Conservation (phyloP, 306 rosid species). For the Hippophae gyantsensis region DNA sequence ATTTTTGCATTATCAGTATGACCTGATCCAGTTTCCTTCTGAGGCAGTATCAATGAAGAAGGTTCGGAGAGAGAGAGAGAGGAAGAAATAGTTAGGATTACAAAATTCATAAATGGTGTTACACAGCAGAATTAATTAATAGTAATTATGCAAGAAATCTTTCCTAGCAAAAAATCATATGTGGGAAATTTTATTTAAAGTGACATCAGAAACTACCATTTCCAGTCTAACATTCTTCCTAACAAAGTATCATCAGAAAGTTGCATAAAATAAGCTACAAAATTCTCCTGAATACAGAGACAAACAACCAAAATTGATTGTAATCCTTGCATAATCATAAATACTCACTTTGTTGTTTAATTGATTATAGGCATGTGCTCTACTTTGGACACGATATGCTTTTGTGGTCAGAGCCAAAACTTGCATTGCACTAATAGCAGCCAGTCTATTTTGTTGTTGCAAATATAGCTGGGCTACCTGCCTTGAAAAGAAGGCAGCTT, state of each 20-base stretch:
- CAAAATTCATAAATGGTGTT: slow-evolving; percentile 1
- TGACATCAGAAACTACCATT: not conserved
- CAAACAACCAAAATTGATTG: not conserved
- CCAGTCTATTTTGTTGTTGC: slow-evolving; percentile 84
- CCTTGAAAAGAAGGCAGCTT: slow-evolving; percentile 93
- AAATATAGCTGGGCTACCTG: slow-evolving; percentile 94
- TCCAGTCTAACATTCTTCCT: not conserved
- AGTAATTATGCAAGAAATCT: too few relatives aligned
- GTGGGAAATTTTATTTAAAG: too few relatives aligned
- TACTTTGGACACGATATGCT: slow-evolving; percentile 94
- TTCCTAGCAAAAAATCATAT: too few relatives aligned
- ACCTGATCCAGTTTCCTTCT: slow-evolving; percentile 61
- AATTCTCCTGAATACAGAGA: not conserved
- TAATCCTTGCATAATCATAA: not conserved
- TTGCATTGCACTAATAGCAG: slow-evolving; percentile 99
- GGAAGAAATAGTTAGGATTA: slow-evolving; percentile 7
- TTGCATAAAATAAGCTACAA: not conserved
- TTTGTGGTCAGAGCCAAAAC: slow-evolving; percentile 93
- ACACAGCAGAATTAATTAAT: too few relatives aligned
- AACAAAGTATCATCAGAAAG: not conserved
- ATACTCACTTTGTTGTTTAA: slow-evolving; percentile 49
- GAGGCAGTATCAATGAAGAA: slow-evolving; percentile 24
- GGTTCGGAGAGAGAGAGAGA: not conserved
- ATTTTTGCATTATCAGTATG: slow-evolving; percentile 59
- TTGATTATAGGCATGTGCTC: slow-evolving; percentile 47